Conservation (phyloP, 495 filamentous ascomycete species). For the Tuber indicum region DNA sequence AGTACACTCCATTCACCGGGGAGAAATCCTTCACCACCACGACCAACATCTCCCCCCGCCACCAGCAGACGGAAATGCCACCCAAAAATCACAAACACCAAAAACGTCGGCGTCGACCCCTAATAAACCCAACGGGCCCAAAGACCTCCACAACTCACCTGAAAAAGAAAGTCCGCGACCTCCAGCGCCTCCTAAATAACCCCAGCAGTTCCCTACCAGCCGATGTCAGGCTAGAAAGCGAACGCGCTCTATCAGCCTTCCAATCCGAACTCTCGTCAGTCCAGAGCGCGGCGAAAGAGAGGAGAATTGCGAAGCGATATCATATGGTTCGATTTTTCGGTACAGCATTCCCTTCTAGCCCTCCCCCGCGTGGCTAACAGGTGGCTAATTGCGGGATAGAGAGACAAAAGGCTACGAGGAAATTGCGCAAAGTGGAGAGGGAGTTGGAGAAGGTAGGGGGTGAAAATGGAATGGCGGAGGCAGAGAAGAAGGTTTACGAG, state of each 20-base stretch:
- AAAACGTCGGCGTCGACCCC: constrained; percentile 42
- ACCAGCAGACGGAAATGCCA: constrained; percentile 30
- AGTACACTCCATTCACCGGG: background rate
- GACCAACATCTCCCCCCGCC: constrained; percentile 10
- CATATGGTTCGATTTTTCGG: constrained; percentile 92
- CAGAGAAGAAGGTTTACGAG: constrained; percentile 54
- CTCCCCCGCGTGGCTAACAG: background rate
- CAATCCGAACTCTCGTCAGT: constrained; percentile 60
- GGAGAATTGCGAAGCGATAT: constrained; percentile 75
- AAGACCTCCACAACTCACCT: constrained; percentile 22
- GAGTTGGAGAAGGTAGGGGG: constrained; percentile 59
- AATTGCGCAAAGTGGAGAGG: constrained; percentile 68
- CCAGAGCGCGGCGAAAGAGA: constrained; percentile 54
- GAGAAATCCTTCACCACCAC: constrained; percentile 18
- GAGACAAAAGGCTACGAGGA: constrained; percentile 71
- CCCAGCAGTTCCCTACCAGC: constrained; percentile 58
- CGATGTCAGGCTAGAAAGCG: constrained; percentile 65
- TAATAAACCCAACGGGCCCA: constrained; percentile 42
- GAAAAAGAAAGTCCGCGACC: constrained; percentile 57
- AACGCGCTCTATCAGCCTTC: constrained; percentile 72
- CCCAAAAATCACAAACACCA: constrained; percentile 42
- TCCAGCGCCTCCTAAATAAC: constrained; percentile 57
- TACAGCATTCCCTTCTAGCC: constrained; percentile 42
- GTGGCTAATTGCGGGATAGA: constrained; percentile 49
- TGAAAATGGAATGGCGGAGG: constrained; percentile 48